Percentiles rank a stretch among this genome's conserved stretches.
phyloP scores from a whole-genome alignment of 2,329 filamentous ascomycete genomes.

The Furcasterigmium sp. region DNA sequence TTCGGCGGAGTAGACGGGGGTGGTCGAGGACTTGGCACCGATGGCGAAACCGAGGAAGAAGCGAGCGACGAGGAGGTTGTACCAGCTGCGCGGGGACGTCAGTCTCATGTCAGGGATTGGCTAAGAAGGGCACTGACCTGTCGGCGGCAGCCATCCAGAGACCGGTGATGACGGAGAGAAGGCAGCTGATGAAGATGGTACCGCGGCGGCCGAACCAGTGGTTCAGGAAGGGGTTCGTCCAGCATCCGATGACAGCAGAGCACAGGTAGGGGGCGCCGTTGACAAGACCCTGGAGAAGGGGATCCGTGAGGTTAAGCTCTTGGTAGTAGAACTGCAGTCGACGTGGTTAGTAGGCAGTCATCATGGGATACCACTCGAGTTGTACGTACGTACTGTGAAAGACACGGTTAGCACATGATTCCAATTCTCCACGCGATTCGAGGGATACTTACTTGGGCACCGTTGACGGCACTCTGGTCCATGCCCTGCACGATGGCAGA shows the following conservation, averaged over 20 bases:
- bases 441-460: constrained; percentile 45
- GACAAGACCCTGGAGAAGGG: constrained; percentile 43
- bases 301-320: constrained; percentile 19
- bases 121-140: constrained; percentile 37
- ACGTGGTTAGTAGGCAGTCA: constrained; percentile 23
- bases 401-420: too few species aligned
- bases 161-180: constrained; percentile 42
- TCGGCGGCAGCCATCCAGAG: constrained; percentile 52
- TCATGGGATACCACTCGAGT: too few species aligned
- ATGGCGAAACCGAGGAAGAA: constrained; percentile 30
- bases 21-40: constrained; percentile 28
- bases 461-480: constrained; percentile 62
- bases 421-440: too few species aligned
- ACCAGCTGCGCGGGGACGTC: too few species aligned
- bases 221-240: constrained; percentile 42
- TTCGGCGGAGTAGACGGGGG: constrained; percentile 29
- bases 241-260: constrained; percentile 32
- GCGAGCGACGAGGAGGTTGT: constrained; percentile 23
- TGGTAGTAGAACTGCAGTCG: constrained; percentile 28
- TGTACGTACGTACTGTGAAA: too few species aligned
- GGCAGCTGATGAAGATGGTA: constrained; percentile 59
- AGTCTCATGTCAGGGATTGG: too few species aligned
- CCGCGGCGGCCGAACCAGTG: constrained; percentile 57
- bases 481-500: constrained; percentile 60
- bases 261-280: constrained; percentile 53